Evolutionary conservation across 805 yeast species (phyloP), one percentile per base, ranked within the genome.

Genomic region (Ogataea neopini): DNA sequence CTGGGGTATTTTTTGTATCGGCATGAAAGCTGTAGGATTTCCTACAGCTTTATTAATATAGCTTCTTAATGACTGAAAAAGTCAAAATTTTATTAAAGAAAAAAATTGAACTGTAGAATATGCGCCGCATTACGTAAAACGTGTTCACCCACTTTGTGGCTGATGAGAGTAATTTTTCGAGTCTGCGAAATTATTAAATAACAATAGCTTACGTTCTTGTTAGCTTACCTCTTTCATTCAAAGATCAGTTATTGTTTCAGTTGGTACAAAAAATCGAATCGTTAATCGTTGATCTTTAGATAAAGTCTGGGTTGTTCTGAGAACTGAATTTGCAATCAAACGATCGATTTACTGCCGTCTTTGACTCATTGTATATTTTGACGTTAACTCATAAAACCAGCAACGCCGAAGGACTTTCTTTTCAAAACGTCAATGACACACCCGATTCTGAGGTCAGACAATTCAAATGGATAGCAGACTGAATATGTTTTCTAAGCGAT

Each of bases 401-500:
- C 25, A 22, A 22, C 25, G 8, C 25, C 25, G 8, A 8, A 6
- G 25, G n/a, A n/a, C n/a, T 22, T 22, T 22, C 8, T 22, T 22
- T 22, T 22, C 25, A 6, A 5, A 22, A 22, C 25, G 25, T 22
- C 8, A 8, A 22, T 22, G 25, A 6, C 25, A 6, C 5, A 22
- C 25, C 7, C 5, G 7, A 22, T 8, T 8, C 25, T 22, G 5
- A 22, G 8, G 25, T 8, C 25, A 22, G 5, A 6, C 7, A 22
- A 22, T 28, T 13, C 4, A 13, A 28, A 48, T 51, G 53, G 47
- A 44, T 25, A 47, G 39, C 26, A 52, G 49, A 2, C 43, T 47
- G 18, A 43, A 42, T 26, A 50, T 42, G 33, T 33, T 47, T 3
- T 42, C 53, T 7, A 62, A 64, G 43, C 43, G 68, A 30, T 61